Evolutionary conservation across 148 eudicot species (phyloP), one percentile per base, ranked within the genome.

Genomic region (Camellia granthamiana): DNA sequence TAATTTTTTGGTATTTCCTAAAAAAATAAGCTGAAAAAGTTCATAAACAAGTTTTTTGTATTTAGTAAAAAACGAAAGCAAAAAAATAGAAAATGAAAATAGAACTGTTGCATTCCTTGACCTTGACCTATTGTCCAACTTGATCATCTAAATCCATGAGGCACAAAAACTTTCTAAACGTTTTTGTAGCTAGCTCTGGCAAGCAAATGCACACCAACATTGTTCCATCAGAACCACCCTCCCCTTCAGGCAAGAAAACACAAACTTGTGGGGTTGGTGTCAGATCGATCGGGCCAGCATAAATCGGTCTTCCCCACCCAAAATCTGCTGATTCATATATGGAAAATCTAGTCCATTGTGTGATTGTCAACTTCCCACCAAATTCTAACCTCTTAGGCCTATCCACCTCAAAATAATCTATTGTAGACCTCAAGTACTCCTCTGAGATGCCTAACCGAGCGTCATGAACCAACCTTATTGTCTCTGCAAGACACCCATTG

Each of bases 231-330:
- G 88, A 80, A 77, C 80, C 85, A 10, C 52, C 84, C 42, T 85
- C 91, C 3, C 91, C 97, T 79, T 86, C 92, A 0, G 98, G 98
- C 58, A 96, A 81, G 59, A 92, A 86, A 10, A 96, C 85, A 75
- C 98, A 93, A 14, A 96, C 93, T 83, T 96, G 99, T 47, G 98
- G 99, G 11, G 98, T 96, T 11, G 95, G 95, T 60, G 92, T 94
- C 66, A 96, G 80, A 66, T 96, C 98, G 4, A 96, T 94, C 6
- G 98, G 99, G 11, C 99, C 98, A 0, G 92, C 99, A 63, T 92
- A 96, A 43, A 81, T 80, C 49, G 99, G 98, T 54, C 79, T 88
- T 60, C 98, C 99, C 90, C 92, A 88, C 5, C 97, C 99, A 42
- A 96, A 96, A 89, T 96, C 99, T 6, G 98, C 93, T 1, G 94